Percentiles rank a stretch among this genome's conserved stretches.
These are phyloP conservation scores for Vitis labrusca DNA, from an alignment of 164 flowering plant species.

Conservation along the genomic window DNA sequence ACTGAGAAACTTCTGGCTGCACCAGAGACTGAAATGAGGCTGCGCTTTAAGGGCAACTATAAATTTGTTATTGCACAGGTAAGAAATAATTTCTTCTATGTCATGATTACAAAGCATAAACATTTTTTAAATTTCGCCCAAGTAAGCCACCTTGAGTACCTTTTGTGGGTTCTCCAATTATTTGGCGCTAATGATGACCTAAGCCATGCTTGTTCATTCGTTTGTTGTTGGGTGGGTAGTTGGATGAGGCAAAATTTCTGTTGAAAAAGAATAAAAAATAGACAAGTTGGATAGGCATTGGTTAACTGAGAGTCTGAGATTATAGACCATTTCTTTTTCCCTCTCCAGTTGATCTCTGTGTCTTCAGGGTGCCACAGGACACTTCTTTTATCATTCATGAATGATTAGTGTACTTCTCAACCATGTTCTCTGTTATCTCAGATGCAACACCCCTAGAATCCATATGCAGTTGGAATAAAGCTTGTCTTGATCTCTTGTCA, in stretches of 20 bases:
- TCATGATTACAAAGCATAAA: not conserved
- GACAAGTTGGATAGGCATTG: not conserved
- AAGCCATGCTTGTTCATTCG: too few species aligned
- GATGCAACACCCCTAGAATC: too few species aligned
- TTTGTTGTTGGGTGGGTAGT: too few species aligned
- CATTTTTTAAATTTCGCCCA: too few species aligned
- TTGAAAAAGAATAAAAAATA: too few species aligned
- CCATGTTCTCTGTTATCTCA: not conserved
- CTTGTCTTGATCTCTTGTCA: conserved; percentile 23
- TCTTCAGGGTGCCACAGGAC: not conserved
- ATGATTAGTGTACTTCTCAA: not conserved
- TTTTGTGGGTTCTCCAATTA: too few species aligned
- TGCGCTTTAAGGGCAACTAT: conserved; percentile 69
- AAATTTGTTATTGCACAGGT: conserved; percentile 91
- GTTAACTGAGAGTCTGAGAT: not conserved
- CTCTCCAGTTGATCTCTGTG: too few species aligned
- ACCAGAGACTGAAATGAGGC: conserved; percentile 59
- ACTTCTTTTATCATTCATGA: not conserved
- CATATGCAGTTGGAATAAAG: not conserved
- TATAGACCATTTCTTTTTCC: not conserved
- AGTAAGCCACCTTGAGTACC: too few species aligned
- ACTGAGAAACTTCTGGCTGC: conserved; percentile 49
- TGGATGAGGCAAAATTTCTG: too few species aligned
- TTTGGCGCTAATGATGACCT: too few species aligned
- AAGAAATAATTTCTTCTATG: not conserved